Evolutionary conservation across 2,329 filamentous ascomycete species (phyloP).

Genomic region (Sporothrix inflata): DNA sequence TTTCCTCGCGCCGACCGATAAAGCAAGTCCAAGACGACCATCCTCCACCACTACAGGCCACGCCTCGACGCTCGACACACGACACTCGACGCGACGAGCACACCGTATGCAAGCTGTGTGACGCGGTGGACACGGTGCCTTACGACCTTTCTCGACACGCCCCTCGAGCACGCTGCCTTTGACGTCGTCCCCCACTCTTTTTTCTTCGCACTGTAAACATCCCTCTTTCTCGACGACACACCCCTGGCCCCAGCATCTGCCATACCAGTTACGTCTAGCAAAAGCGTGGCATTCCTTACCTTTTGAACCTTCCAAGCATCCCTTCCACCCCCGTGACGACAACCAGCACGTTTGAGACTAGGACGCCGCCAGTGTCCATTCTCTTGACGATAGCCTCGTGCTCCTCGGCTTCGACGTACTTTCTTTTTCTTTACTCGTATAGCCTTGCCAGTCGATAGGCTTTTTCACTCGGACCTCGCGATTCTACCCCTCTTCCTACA

Average conservation of each 20-base stretch:
- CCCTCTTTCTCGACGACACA: constrained; percentile 7
- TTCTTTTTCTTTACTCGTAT: neutral
- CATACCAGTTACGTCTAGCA: neutral
- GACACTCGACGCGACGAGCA: constrained; percentile 16
- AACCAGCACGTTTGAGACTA: neutral
- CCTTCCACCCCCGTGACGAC: neutral
- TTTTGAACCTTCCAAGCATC: neutral
- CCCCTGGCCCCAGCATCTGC: neutral
- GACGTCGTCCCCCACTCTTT: constrained; percentile 26
- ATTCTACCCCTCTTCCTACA: neutral
- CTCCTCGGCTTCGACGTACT: neutral
- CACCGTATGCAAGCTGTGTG: constrained; percentile 13
- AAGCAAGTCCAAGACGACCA: neutral
- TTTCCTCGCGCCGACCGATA: neutral
- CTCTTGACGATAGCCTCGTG: constrained; percentile 9
- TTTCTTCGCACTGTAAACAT: constrained; percentile 1
- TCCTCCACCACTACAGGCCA: neutral
- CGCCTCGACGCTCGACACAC: neutral
- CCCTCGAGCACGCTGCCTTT: constrained; percentile 11
- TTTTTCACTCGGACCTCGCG: neutral
- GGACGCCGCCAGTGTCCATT: neutral
- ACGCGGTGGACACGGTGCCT: constrained; percentile 25
- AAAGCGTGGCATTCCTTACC: neutral
- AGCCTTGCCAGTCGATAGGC: neutral
- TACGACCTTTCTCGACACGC: neutral